phyloP scores from a whole-genome alignment of 2,329 filamentous ascomycete genomes.

The Paecilomyces dactylethromorphus region DNA sequence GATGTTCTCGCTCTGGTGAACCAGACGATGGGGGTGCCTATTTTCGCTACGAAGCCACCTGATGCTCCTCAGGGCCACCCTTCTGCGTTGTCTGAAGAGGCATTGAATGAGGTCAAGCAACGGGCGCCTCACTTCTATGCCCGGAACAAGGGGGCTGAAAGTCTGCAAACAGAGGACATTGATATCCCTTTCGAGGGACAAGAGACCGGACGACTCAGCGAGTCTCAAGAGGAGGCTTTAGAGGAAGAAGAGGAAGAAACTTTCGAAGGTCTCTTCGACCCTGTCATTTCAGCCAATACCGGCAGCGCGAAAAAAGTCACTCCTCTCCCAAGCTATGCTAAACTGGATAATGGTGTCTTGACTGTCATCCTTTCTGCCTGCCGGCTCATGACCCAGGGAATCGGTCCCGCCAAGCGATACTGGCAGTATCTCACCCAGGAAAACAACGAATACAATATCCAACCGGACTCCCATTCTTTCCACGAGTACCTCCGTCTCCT shows the following conservation, averaged over 20 bases:
- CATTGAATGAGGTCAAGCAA: slow-evolving; percentile 6
- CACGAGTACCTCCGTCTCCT: slow-evolving; percentile 62
- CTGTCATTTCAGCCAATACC: slow-evolving; percentile 11
- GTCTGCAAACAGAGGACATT: slow-evolving; percentile 1
- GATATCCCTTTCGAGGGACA: slow-evolving; percentile 5
- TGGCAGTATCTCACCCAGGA: slow-evolving; percentile 65
- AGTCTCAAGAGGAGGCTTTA: slow-evolving; percentile 5
- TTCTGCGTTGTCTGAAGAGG: background rate
- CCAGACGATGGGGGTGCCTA: slow-evolving; percentile 70
- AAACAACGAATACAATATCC: slow-evolving; percentile 45
- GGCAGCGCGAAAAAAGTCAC: slow-evolving; percentile 1
- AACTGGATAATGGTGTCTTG: slow-evolving; percentile 52
- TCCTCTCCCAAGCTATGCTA: slow-evolving; percentile 29
- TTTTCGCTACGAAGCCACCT: slow-evolving; percentile 20
- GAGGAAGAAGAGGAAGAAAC: slow-evolving; percentile 19
- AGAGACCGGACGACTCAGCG: slow-evolving; percentile 6
- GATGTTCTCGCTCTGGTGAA: slow-evolving; percentile 70
- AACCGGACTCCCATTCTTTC: slow-evolving; percentile 67
- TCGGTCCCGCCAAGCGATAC: slow-evolving; percentile 62
- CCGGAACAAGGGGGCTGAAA: background rate
- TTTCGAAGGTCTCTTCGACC: slow-evolving; percentile 31
- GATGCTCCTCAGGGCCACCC: slow-evolving; percentile 3
- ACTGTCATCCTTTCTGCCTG: slow-evolving; percentile 64
- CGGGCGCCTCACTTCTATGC: slow-evolving; percentile 15
- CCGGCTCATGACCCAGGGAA: slow-evolving; percentile 49